phyloP scores from a whole-genome alignment of 1,139 yeast genomes.

The Chernovozyma sophiae-reginae region DNA sequence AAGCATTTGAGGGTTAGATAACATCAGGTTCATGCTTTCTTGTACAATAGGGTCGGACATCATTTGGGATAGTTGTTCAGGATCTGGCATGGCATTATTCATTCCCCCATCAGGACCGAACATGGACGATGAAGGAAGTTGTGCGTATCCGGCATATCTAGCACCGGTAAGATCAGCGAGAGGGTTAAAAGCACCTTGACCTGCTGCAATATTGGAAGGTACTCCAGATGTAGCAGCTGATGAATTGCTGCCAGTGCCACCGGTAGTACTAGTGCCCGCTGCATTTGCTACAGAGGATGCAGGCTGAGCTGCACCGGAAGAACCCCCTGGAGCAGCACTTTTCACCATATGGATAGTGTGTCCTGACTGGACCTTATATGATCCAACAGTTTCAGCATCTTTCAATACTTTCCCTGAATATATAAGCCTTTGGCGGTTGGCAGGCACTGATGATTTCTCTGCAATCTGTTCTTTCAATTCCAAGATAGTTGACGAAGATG shows the following conservation, averaged over 20 bases:
- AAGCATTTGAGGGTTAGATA: conserved; percentile 74
- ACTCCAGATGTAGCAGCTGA: conserved; percentile 25
- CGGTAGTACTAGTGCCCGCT: conserved; percentile 12
- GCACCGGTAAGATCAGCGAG: conserved; percentile 92
- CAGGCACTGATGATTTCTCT: conserved; percentile 58
- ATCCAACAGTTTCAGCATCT: conserved; percentile 68
- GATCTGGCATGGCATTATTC: conserved; percentile 62
- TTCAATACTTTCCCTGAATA: conserved; percentile 92
- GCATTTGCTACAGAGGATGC: conserved; percentile 14
- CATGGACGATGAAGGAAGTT: conserved; percentile 82
- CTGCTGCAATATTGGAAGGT: conserved; percentile 79
- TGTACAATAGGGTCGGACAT: conserved; percentile 78
- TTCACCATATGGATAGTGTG: conserved; percentile 88
- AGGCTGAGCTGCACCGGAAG: conserved; percentile 15
- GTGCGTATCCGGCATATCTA: conserved; percentile 87
- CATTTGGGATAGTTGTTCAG: conserved; percentile 69
- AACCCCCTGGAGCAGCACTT: conserved; percentile 38
- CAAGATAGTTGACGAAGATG: conserved; percentile 52
- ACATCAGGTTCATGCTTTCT: conserved; percentile 76
- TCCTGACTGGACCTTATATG: conserved; percentile 79
- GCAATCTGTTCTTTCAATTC: conserved; percentile 69
- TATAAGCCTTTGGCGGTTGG: conserved; percentile 77
- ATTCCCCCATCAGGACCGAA: conserved; percentile 96
- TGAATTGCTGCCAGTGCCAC: conserved; percentile 14
- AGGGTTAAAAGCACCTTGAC: conserved; percentile 86